Base-by-base conservation (phyloP, 169 alveolate species). In the Cryptosporidium canis region DNA sequence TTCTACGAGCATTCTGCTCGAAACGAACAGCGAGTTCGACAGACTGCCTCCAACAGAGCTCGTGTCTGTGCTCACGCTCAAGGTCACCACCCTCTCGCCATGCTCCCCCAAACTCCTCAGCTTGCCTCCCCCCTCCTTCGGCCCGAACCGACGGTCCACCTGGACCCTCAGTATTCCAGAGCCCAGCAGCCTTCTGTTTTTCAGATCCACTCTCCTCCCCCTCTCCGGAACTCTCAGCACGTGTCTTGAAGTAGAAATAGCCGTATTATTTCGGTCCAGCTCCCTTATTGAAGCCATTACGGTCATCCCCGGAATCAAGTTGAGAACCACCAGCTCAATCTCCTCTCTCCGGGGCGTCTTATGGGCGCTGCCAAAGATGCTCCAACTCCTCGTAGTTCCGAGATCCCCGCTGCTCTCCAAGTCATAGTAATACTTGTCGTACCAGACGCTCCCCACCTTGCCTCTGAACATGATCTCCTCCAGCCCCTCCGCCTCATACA, bases 241-340 rank as follows among this genome's bases (percentile, higher is more conserved):
- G 58, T 77, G 87, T 12, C 39, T 77, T 56, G 72, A 77, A 14
- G 14, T 27, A 11, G 70, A 35, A 35, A 21, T 41, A 18, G 35
- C 51, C 6, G 44, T 16, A 21, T 39, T 41, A 7, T 7, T 29
- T 44, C 24, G 9, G 6, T 77, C 71, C 5, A 77, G 14, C n/a
- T 61, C 87, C 14, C 55, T 43, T n/a, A 77, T 33, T 39, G 61
- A 55, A 14, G 58, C 8, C 64, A 43, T 8, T 18, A 39, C 64
- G 37, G 70, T 61, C 72, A 51, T 70, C n/a, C 44, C 87, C 8
- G 87, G 87, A 56, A 77, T 61, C 51, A 77, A 77, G 27, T 77
- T 77, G 39, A 77, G 16, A 24, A 77, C 37, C 51, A 61, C 33
- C 43, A 77, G 21, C n/a, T 61, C 64, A n/a, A 70, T 51, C 18